These are phyloP conservation scores for Starmera dryadoides DNA, from an alignment of 805 yeast species.

Conservation along the genomic window DNA sequence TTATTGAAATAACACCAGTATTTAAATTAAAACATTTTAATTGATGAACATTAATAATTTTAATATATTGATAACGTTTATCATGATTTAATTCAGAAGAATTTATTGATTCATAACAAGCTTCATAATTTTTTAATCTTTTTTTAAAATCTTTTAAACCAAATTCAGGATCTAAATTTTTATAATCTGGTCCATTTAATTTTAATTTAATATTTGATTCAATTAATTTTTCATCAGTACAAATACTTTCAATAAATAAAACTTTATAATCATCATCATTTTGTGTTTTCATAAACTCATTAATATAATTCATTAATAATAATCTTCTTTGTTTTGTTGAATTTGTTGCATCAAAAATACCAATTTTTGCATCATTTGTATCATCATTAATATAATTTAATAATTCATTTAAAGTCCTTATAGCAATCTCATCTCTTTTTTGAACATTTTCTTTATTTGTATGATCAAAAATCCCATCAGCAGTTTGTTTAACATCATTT, in stretches of 20 bases:
- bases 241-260: constrained; percentile 31
- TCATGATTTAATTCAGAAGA: constrained; percentile 33
- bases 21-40: constrained; percentile 47
- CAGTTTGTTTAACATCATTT: constrained; percentile 10
- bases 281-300: constrained; percentile 29
- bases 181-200: constrained; percentile 26
- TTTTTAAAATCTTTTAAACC: constrained; percentile 31
- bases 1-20: constrained; percentile 18
- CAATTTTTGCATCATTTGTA: no score
- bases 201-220: constrained; percentile 24
- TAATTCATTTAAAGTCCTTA: constrained; percentile 35
- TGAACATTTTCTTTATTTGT: constrained; percentile 26
- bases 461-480: constrained; percentile 31
- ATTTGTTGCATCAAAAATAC: constrained; percentile 47
- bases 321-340: constrained; percentile 36
- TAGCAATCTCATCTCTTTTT: constrained; percentile 37
- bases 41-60: constrained; percentile 55
- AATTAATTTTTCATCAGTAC: constrained; percentile 20
- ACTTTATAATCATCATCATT: constrained; percentile 28
- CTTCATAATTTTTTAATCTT: constrained; percentile 43
- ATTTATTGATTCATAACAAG: constrained; percentile 44
- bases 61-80: constrained; percentile 46
- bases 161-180: constrained; percentile 10
- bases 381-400: constrained; percentile 23
- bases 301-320: constrained; percentile 31